Conservation (phyloP, 2,329 filamentous ascomycete species). For the Dothiorella sarmentorum region DNA sequence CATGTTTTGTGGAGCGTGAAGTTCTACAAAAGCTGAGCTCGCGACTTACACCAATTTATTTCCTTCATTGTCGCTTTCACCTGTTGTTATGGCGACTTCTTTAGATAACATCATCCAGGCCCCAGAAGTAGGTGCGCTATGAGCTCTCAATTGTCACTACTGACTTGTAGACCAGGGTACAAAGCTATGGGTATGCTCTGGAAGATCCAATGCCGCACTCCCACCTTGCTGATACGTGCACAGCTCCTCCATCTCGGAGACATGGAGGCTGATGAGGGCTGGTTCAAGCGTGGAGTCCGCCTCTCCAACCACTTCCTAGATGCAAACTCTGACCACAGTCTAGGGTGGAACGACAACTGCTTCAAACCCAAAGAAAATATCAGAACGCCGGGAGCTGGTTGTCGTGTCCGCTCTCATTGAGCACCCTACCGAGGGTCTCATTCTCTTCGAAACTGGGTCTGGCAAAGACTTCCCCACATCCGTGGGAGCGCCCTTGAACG, state of each 20-base stretch:
- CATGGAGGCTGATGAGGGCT: constrained; percentile 36
- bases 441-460: constrained; percentile 36
- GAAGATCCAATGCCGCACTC: neutral
- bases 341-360: constrained; percentile 26
- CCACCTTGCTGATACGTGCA: neutral
- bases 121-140: constrained; percentile 20
- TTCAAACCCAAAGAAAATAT: constrained; percentile 28
- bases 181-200: constrained; percentile 32
- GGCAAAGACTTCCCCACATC: constrained; percentile 32
- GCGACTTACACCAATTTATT: neutral
- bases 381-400: constrained; percentile 29
- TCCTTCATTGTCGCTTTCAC: neutral
- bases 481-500: constrained; percentile 30
- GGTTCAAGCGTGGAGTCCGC: constrained; percentile 29
- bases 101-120: constrained; percentile 24
- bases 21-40: neutral
- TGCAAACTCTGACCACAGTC: constrained; percentile 5
- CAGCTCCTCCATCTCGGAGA: constrained; percentile 35
- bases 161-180: constrained; percentile 29
- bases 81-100: constrained; percentile 16
- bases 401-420: constrained; percentile 29
- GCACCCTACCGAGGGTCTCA: constrained; percentile 35
- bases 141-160: neutral
- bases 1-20: neutral
- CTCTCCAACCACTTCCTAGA: neutral